Evolutionary conservation across 805 yeast species (phyloP), one percentile per base, ranked within the genome.

Genomic region (Yueomyces sp.): DNA sequence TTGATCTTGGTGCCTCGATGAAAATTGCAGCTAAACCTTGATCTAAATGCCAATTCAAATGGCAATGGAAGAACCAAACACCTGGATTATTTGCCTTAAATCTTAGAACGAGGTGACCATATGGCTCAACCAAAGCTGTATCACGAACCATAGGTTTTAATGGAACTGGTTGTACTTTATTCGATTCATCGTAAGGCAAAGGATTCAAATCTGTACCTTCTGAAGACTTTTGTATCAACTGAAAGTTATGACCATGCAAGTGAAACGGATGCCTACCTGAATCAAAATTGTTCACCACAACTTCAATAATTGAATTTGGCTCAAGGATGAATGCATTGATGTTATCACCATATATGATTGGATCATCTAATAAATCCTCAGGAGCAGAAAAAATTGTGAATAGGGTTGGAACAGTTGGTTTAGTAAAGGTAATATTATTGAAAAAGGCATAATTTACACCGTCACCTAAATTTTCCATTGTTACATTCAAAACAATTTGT

Each of bases 21-120:
- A 92, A 67, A 8, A 72, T 69, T 44, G 87, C 54, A 9, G 94
- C 94, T 55, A 90, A 74, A 57, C 98, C 98, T 70, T 92, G 97
- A 57, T 79, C 74, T 71, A 90, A 74, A 69, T 92, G 98, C 98
- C 98, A 90, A 63, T 92, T 97, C 57, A 92, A 83, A 63, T 90
- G 98, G 67, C 98, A 90, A 69, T 90, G 98, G 94, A 92, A 92
- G 64, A 80, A 76, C 98, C 97, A 90, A 39, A 88, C 88, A 69
- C 98, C 98, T 32, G 97, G 98, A 64, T 92, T 92, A 61, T 83
- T 80, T 43, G 97, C 94, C 57, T 74, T 76, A 72, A 87, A 90
- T 60, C 97, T 76, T 49, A 90, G 58, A 32, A 85, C 88, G 56
- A 87, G 73, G 67, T 85, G 80, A 2, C 96, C 87, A 59, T 84